Conservation (phyloP, 2,329 filamentous ascomycete species). For the Sporothrix brasiliensis region DNA sequence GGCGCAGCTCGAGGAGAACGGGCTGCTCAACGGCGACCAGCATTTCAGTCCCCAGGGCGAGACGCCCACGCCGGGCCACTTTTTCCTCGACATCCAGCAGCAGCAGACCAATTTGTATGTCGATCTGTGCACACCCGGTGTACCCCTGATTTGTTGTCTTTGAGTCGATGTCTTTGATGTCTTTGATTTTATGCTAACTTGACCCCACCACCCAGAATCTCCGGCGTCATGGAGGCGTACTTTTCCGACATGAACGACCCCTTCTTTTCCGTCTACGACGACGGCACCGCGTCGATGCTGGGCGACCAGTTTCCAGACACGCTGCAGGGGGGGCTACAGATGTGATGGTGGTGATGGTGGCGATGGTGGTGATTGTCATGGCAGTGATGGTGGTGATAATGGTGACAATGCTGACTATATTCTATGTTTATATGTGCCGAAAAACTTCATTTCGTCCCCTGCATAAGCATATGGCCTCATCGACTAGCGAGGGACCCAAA, state of each 20-base stretch:
- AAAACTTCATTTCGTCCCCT: no score
- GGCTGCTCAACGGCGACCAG: conserved; percentile 35
- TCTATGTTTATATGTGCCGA: neutral
- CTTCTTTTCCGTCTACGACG: conserved; percentile 33
- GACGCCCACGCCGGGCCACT: conserved; percentile 31
- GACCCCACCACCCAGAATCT: conserved; percentile 7
- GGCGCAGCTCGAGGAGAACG: conserved; percentile 39
- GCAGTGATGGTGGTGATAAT: no score
- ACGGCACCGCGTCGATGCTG: conserved; percentile 28
- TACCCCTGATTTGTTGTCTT: neutral
- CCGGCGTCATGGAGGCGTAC: conserved; percentile 37
- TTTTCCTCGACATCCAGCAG: conserved; percentile 35
- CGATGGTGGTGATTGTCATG: neutral
- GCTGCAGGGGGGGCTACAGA: conserved; percentile 11
- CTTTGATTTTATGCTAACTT: neutral
- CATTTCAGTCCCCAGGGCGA: conserved; percentile 35
- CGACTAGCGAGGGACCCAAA: no score
- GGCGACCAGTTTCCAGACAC: conserved; percentile 30
- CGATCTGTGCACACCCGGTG: no score
- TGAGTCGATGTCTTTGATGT: neutral
- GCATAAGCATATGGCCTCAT: no score
- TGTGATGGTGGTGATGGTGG: neutral
- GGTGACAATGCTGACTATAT: neutral
- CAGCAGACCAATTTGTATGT: conserved; percentile 28
- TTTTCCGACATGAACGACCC: conserved; percentile 36